A percentile compares a stretch with the other conserved stretches of the same genome.
Conservation (phyloP, 148 eudicot species). For the Persicaria maculosa region DNA sequence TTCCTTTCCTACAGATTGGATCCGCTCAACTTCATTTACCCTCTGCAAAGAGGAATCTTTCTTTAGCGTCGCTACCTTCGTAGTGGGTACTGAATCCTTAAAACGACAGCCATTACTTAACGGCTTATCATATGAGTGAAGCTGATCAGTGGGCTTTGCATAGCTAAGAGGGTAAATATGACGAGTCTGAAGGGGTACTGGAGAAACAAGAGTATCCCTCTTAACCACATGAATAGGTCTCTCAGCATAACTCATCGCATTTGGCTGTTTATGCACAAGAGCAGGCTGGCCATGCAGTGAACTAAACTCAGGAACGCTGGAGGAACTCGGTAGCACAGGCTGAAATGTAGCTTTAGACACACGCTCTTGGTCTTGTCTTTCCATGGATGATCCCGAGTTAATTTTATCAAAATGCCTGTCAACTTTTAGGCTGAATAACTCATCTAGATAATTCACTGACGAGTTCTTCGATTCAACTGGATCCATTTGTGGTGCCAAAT, state of each 20-base stretch:
- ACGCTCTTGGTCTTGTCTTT: constrained; percentile 1
- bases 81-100: not conserved
- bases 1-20: constrained; percentile 4
- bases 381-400: constrained; percentile 16
- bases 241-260: not conserved
- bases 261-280: constrained; percentile 1
- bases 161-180: constrained; percentile 7
- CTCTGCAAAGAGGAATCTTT: not conserved
- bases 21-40: constrained; percentile 3
- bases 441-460: constrained; percentile 29
- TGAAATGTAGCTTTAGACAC: constrained; percentile 1
- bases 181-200: not conserved
- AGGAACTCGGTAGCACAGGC: constrained; percentile 1
- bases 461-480: constrained; percentile 43
- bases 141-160: not conserved
- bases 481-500: constrained; percentile 35
- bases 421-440: constrained; percentile 14
- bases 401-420: constrained; percentile 4
- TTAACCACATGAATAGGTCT: not conserved
- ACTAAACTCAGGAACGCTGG: constrained; percentile 7
- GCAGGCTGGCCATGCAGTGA: not conserved
- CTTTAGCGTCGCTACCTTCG: not conserved
- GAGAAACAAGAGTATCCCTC: constrained; percentile 8
- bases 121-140: not conserved
- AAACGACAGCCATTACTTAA: not conserved